A percentile compares a stretch with the other conserved stretches of the same genome.
These are phyloP conservation scores for Sarocladium brachiariae DNA, from an alignment of 2,329 filamentous ascomycete species.

Conservation along the genomic window DNA sequence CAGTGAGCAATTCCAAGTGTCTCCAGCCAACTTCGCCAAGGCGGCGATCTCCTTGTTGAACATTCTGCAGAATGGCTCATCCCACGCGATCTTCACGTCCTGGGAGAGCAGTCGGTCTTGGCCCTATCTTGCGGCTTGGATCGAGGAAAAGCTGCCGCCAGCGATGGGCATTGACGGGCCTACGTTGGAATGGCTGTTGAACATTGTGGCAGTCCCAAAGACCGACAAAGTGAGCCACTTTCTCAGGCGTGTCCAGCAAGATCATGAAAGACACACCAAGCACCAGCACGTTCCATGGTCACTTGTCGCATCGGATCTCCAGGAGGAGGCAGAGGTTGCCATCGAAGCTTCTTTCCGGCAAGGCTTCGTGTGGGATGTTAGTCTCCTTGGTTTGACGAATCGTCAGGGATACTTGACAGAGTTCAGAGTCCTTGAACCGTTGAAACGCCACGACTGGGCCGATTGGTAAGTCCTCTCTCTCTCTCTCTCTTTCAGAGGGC, in stretches of 20 bases:
- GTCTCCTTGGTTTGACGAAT: conserved; percentile 20
- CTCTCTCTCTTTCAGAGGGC: no score
- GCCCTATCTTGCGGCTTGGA: conserved; percentile 30
- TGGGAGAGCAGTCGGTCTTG: conserved; percentile 29
- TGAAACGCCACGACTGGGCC: conserved; percentile 29
- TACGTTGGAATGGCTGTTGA: conserved; percentile 29
- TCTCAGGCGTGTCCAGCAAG: conserved; percentile 19
- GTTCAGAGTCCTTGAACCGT: conserved; percentile 21
- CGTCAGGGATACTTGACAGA: conserved; percentile 13
- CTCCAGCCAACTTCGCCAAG: conserved; percentile 23
- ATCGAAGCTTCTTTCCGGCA: conserved; percentile 28
- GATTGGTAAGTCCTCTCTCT: conserved; percentile 30
- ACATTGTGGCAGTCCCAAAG: conserved; percentile 21
- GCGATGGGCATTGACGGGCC: conserved; percentile 31
- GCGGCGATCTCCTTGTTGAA: conserved; percentile 28
- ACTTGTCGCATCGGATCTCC: conserved; percentile 22
- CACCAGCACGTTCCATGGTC: conserved; percentile 30
- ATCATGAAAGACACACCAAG: conserved; percentile 19
- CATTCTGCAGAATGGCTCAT: conserved; percentile 22
- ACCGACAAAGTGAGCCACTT: conserved; percentile 23
- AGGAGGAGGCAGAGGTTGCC: conserved; percentile 25
- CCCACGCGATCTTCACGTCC: conserved; percentile 25
- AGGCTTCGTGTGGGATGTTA: conserved; percentile 32
- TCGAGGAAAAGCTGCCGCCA: conserved; percentile 25
- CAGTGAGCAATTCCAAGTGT: conserved; percentile 15